These are phyloP conservation scores for Hirsutella minnesotensis DNA, from an alignment of 2,329 filamentous ascomycete species.

Conservation along the genomic window DNA sequence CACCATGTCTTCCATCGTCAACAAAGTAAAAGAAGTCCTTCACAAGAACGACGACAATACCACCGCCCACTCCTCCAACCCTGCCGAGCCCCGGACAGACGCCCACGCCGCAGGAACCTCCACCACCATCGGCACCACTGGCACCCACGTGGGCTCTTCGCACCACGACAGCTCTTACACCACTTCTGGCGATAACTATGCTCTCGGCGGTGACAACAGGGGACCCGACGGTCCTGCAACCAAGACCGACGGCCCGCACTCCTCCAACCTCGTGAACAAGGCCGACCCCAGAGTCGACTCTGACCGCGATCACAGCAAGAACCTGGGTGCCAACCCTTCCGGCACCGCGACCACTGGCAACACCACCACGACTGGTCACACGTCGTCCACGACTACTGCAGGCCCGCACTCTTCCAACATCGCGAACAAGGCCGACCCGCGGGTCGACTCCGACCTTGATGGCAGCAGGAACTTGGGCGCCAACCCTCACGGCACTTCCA, in stretches of 20 bases:
- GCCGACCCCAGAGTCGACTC: conserved; percentile 42
- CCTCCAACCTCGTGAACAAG: conserved; percentile 34
- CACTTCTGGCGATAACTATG: conserved; percentile 31
- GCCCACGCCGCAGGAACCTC: conserved; percentile 14
- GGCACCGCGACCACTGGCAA: conserved; percentile 4
- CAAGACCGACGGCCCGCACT: conserved; percentile 30
- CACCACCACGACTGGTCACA: background rate
- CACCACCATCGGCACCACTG: conserved; percentile 10
- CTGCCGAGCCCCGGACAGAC: conserved; percentile 37
- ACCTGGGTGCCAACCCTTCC: conserved; percentile 13
- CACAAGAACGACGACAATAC: conserved; percentile 26
- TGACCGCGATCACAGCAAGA: conserved; percentile 29
- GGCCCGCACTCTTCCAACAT: conserved; percentile 34
- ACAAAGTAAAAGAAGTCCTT: conserved; percentile 49
- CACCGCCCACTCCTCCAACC: conserved; percentile 21
- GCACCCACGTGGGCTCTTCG: conserved; percentile 12
- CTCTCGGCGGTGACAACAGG: conserved; percentile 4
- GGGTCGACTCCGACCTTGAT: conserved; percentile 41
- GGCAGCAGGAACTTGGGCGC: conserved; percentile 16
- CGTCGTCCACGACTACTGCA: too few species aligned
- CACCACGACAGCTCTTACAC: too few species aligned
- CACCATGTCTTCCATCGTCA: conserved; percentile 45
- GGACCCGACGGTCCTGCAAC: conserved; percentile 11
- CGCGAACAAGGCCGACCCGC: conserved; percentile 39
- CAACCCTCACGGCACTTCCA: conserved; percentile 13